phyloP scores from a whole-genome alignment of 352 stramenopile species.

The Blastocystis sp. region DNA sequence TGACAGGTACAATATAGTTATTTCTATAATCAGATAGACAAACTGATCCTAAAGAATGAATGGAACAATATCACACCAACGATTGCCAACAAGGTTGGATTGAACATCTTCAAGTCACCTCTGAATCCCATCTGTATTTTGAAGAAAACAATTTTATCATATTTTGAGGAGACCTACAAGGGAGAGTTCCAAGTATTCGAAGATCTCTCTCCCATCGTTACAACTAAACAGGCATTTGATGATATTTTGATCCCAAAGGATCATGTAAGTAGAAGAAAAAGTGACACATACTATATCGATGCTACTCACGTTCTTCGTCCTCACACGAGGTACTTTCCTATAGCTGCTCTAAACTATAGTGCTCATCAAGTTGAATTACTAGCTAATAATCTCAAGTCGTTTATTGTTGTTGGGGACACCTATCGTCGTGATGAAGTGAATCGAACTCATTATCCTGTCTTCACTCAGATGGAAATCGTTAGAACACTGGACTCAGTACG shows the following conservation, averaged over 20 bases:
- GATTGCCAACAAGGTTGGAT: constrained; percentile 57
- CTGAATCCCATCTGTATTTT: constrained; percentile 55
- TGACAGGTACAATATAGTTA: not conserved
- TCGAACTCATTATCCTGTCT: constrained; percentile 95
- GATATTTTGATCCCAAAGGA: constrained; percentile 85
- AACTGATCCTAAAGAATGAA: constrained; percentile 42
- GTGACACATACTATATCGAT: constrained; percentile 86
- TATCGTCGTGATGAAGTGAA: constrained; percentile 98
- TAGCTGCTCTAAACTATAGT: constrained; percentile 68
- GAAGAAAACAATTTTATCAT: constrained; percentile 58
- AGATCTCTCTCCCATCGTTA: constrained; percentile 80
- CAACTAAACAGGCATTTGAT: constrained; percentile 84
- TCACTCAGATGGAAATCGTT: constrained; percentile 98
- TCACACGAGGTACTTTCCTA: constrained; percentile 74
- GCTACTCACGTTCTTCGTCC: constrained; percentile 78
- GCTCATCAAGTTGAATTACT: constrained; percentile 88
- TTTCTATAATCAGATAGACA: not conserved
- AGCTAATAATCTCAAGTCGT: constrained; percentile 81
- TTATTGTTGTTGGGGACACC: constrained; percentile 88
- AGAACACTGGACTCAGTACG: constrained; percentile 71
- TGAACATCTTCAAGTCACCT: constrained; percentile 50
- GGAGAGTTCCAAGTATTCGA: constrained; percentile 76
- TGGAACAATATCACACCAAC: constrained; percentile 59
- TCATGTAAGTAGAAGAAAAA: constrained; percentile 81
- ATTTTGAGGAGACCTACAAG: constrained; percentile 11